These are phyloP conservation scores for Scedosporium aurantiacum DNA, from an alignment of 2,329 filamentous ascomycete genomes.

Conservation along the genomic window DNA sequence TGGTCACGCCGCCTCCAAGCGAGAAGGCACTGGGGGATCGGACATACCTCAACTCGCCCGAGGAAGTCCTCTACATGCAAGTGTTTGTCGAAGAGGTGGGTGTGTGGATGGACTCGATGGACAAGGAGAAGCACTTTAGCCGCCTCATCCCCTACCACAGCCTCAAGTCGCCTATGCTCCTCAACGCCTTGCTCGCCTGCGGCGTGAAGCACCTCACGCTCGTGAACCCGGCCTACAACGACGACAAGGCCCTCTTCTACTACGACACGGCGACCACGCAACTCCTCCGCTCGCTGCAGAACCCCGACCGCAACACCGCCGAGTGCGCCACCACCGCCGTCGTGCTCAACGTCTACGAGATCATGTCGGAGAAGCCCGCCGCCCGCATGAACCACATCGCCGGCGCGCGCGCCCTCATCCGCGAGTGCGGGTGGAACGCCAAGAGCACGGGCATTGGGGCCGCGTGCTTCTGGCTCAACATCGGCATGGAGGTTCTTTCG, in stretches of 20 bases:
- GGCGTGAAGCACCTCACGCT: slow-evolving; percentile 72
- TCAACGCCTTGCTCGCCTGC: slow-evolving; percentile 82
- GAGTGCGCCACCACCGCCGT: slow-evolving; percentile 82
- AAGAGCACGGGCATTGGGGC: slow-evolving; percentile 66
- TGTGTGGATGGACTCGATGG: slow-evolving; percentile 89
- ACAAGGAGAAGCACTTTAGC: slow-evolving; percentile 77
- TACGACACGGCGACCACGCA: slow-evolving; percentile 78
- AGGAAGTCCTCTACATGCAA: slow-evolving; percentile 83
- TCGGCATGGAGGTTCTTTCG: slow-evolving; percentile 80
- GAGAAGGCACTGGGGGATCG: slow-evolving; percentile 29
- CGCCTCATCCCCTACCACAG: slow-evolving; percentile 74
- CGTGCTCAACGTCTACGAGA: slow-evolving; percentile 83
- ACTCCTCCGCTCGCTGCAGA: slow-evolving; percentile 65
- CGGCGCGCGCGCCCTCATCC: slow-evolving; percentile 73
- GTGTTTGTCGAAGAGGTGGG: slow-evolving; percentile 85
- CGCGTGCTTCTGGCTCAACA: slow-evolving; percentile 90
- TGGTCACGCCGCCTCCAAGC: slow-evolving; percentile 28
- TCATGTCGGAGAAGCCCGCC: slow-evolving; percentile 72
- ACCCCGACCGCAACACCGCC: slow-evolving; percentile 71
- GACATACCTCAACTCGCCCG: slow-evolving; percentile 59
- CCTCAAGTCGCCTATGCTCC: slow-evolving; percentile 72
- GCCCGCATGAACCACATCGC: slow-evolving; percentile 85
- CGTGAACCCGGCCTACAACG: slow-evolving; percentile 55
- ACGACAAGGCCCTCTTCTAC: slow-evolving; percentile 70
- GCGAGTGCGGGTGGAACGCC: slow-evolving; percentile 83